Percentiles rank a stretch among this genome's conserved stretches.
Evolutionary conservation across 495 filamentous ascomycete genomes (phyloP).

Genomic region (Aspergillus bridgeri): DNA sequence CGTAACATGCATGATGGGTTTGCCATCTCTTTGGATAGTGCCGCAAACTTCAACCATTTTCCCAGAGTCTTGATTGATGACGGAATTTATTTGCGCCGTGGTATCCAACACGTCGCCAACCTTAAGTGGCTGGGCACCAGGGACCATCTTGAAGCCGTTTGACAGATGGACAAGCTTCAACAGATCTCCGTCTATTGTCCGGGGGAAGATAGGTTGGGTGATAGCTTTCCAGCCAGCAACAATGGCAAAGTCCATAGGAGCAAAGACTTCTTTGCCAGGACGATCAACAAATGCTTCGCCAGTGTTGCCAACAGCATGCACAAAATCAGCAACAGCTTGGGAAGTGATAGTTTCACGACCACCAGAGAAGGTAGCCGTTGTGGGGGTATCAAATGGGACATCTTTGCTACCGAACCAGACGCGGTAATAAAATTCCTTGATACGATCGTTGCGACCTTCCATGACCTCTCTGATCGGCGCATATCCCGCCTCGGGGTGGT

Average conservation of each 20-base stretch:
- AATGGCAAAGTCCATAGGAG: conserved; percentile 99
- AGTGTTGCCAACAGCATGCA: conserved; percentile 96
- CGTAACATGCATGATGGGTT: conserved; percentile 96
- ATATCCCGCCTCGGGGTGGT: conserved; percentile 90
- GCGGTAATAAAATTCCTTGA: conserved; percentile 97
- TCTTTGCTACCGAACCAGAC: conserved; percentile 88
- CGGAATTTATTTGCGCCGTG: conserved; percentile 92
- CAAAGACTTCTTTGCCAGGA: conserved; percentile 89
- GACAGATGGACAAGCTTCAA: conserved; percentile 93
- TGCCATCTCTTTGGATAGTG: conserved; percentile 81
- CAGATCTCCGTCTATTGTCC: conserved; percentile 89
- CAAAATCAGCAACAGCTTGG: conserved; percentile 94
- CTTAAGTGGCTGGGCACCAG: conserved; percentile 89
- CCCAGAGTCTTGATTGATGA: conserved; percentile 95
- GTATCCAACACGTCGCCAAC: conserved; percentile 91
- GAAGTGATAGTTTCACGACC: conserved; percentile 80
- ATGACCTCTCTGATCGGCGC: conserved; percentile 95
- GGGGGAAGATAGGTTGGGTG: conserved; percentile 96
- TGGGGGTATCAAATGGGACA: conserved; percentile 76
- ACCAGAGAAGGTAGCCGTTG: conserved; percentile 84
- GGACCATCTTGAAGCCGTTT: conserved; percentile 97
- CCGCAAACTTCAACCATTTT: conserved; percentile 99
- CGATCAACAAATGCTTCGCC: conserved; percentile 98
- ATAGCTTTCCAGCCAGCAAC: conserved; percentile 99
- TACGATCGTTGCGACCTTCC: conserved; percentile 88